Percentiles rank a stretch among this genome's conserved stretches.
These are phyloP conservation scores for Pochonia chlamydosporia DNA, from an alignment of 2,329 filamentous ascomycete species.

Conservation along the genomic window DNA sequence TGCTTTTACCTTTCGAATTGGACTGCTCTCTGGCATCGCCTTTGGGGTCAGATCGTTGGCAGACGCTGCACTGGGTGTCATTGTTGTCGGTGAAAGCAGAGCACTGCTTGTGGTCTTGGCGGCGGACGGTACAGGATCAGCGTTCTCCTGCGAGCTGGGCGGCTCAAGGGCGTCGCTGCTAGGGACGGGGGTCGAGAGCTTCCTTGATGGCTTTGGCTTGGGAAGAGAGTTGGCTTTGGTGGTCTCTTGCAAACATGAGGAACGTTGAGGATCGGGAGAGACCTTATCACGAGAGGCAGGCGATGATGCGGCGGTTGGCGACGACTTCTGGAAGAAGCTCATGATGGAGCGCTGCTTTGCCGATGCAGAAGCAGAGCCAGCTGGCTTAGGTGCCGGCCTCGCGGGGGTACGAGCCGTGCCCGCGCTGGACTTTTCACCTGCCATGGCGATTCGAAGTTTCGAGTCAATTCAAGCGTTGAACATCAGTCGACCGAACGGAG, in stretches of 20 bases:
- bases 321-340: conserved; percentile 40
- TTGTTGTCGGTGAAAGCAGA: conserved; percentile 25
- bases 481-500: not conserved
- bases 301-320: conserved; percentile 25
- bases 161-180: conserved; percentile 72
- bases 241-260: conserved; percentile 34
- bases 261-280: conserved; percentile 23
- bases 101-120: conserved; percentile 40
- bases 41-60: not conserved
- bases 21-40: conserved; percentile 55
- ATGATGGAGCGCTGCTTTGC: conserved; percentile 37
- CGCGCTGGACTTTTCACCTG: conserved; percentile 1
- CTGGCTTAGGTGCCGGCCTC: conserved; percentile 3
- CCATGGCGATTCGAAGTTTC: conserved; percentile 2
- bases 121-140: conserved; percentile 35
- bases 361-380: conserved; percentile 20
- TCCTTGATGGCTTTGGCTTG: conserved; percentile 32
- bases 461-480: not conserved
- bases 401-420: conserved; percentile 8
- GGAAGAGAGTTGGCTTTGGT: conserved; percentile 35
- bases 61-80: conserved; percentile 21
- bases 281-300: conserved; percentile 26
- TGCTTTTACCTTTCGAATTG: conserved; percentile 65
- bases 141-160: conserved; percentile 64
- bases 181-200: conserved; percentile 62